Evolutionary conservation across 352 stramenopile species (phyloP), one percentile per base, ranked within the genome.

Genomic region (Phytophthora sansomeana): DNA sequence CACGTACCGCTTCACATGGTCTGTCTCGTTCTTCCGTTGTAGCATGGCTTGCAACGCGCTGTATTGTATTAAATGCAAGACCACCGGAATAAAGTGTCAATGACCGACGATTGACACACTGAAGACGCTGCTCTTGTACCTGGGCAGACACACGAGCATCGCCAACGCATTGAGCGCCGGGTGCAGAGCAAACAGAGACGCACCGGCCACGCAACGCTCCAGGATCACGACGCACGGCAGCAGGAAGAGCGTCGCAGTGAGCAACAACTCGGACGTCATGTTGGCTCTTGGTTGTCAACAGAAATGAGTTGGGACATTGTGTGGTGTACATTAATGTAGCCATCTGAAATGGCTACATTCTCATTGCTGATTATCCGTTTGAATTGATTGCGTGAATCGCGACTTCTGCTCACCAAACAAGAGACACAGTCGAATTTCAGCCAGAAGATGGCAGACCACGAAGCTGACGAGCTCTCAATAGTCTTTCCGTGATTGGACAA

Each of bases 41-140:
- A 88, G 49, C 74, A 92, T 89, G 0, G 71, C 67, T 57, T 79
- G 87, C 19, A 90, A 64, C 10, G 80, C 84, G 8, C 78, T 87
- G 32, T 0, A 29, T 48, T 16, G 10, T 16, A 38, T 38, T 46
- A 9, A 0, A 26, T 26, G 16, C 21, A 30, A 50, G 55, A 69
- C 24, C 51, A 48, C 29, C 38, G 38, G 48, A 50, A 65, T 6
- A 44, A 30, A 50, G 14, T 38, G 50, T 61, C 35, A 68, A 41
- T 29, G 36, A 58, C 10, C 13, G 9, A 50, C 2, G 16, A 57
- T 26, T 39, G 21, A n/a, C 11, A 5, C 9, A 5, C 14, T 36
- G 13, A 24, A 51, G 19, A 16, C n/a, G 43, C 8, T 24, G 17
- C 4, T 35, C 19, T n/a, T 35, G 38, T 71, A 89, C 80, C 62